Conservation (phyloP, 192 early-diverging fungal genomes). For the Linnemannia zychae region DNA sequence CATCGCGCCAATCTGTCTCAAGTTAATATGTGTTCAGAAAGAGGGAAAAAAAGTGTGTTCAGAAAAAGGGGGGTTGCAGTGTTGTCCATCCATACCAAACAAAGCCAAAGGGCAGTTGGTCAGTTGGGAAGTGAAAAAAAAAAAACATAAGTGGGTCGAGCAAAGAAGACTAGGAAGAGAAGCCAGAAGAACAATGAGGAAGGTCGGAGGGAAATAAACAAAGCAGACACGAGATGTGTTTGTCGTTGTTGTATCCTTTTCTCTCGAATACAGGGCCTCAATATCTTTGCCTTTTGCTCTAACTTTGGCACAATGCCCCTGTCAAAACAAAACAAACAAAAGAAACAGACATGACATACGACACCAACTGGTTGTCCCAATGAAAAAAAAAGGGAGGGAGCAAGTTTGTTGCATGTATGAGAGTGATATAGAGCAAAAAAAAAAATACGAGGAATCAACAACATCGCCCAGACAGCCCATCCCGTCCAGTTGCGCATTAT, state of each 20-base stretch:
- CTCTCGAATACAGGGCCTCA: neutral
- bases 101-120: neutral
- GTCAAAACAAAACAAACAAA: neutral
- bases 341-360: neutral
- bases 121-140: neutral
- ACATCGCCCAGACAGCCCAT: neutral
- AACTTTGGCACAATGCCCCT: neutral
- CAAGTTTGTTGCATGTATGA: neutral
- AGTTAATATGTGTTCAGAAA: too few species aligned
- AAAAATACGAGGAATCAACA: neutral
- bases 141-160: neutral
- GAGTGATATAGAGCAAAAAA: neutral
- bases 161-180: neutral
- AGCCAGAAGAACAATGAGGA: neutral
- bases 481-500: neutral
- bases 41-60: neutral
- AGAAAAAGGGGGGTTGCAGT: neutral
- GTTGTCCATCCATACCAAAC: neutral
- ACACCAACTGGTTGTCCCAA: neutral
- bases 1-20: neutral
- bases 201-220: neutral
- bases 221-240: constrained; percentile 1
- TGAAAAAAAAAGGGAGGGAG: neutral
- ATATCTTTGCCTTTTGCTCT: neutral
- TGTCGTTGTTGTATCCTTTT: neutral